These are phyloP conservation scores for Fusarium avenaceum DNA, from an alignment of 2,329 filamentous ascomycete species.

Conservation along the genomic window DNA sequence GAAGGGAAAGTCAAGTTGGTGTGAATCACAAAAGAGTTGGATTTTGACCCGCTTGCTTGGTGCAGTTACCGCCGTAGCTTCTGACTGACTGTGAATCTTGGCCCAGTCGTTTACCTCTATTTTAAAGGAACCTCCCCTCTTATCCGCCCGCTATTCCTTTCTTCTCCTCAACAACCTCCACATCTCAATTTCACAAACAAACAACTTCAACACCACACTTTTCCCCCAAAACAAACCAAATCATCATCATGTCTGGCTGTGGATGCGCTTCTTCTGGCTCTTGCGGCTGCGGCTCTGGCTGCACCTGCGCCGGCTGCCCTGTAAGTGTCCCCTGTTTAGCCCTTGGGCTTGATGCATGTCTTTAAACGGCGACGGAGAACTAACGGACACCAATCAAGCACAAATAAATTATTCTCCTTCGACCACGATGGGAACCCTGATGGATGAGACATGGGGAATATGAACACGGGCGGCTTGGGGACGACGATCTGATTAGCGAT, in stretches of 20 bases:
- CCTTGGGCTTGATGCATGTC: conserved; percentile 19
- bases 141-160: conserved; percentile 19
- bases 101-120: conserved; percentile 12
- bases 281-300: conserved; percentile 59
- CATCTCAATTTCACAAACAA: conserved; percentile 13
- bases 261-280: conserved; percentile 58
- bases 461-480: conserved; percentile 16
- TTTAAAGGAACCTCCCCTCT: conserved; percentile 40
- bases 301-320: conserved; percentile 60
- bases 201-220: conserved; percentile 26
- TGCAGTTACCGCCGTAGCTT: not conserved
- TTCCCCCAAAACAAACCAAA: conserved; percentile 11
- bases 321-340: conserved; percentile 51
- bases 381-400: conserved; percentile 48
- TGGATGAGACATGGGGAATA: conserved; percentile 27
- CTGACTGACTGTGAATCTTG: conserved; percentile 8
- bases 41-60: conserved; percentile 29
- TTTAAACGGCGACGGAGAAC: conserved; percentile 7
- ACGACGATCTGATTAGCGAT: conserved; percentile 28
- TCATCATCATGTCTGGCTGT: conserved; percentile 58
- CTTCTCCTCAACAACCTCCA: conserved; percentile 23
- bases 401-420: conserved; percentile 44
- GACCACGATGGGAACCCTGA: conserved; percentile 46
- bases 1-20: conserved; percentile 13
- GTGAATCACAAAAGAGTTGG: conserved; percentile 14